Evolutionary conservation across 306 rosid genomes (phyloP).

Genomic region (Trifolium dubium): DNA sequence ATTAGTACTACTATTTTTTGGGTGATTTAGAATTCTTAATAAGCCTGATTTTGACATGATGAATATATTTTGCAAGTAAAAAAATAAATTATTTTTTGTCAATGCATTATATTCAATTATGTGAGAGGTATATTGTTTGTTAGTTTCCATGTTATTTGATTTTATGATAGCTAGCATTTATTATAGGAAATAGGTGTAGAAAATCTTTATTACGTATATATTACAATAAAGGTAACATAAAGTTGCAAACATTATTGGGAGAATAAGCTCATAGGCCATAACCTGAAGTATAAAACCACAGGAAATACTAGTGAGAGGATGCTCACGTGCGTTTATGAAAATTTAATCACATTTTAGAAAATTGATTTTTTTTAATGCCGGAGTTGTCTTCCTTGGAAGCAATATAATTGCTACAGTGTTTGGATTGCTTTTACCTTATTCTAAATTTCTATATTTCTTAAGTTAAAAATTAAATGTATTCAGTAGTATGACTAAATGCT

Average conservation of each 20-base stretch:
- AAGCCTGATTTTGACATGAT: slow-evolving; percentile 31
- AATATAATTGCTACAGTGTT: background rate
- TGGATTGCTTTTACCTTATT: slow-evolving; percentile 7
- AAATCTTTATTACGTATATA: background rate
- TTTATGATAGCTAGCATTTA: slow-evolving; percentile 14
- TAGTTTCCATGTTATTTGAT: slow-evolving; percentile 20
- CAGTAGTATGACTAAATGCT: background rate
- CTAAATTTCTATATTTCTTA: background rate
- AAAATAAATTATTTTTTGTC: background rate
- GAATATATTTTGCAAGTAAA: slow-evolving; percentile 4
- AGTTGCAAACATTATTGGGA: background rate
- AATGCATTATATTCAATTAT: slow-evolving; percentile 21
- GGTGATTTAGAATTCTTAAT: slow-evolving; percentile 26
- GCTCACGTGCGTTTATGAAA: background rate
- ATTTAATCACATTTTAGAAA: background rate
- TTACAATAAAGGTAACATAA: background rate
- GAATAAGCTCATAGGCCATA: background rate
- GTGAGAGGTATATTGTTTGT: background rate
- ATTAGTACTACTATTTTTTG: slow-evolving; percentile 11
- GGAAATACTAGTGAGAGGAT: background rate
- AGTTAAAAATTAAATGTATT: slow-evolving; percentile 7
- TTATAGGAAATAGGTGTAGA: background rate
- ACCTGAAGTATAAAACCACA: background rate
- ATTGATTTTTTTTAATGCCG: background rate
- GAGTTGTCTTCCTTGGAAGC: background rate